These are phyloP conservation scores for Cytospora piceae DNA, from an alignment of 2,329 filamentous ascomycete genomes.

Conservation along the genomic window DNA sequence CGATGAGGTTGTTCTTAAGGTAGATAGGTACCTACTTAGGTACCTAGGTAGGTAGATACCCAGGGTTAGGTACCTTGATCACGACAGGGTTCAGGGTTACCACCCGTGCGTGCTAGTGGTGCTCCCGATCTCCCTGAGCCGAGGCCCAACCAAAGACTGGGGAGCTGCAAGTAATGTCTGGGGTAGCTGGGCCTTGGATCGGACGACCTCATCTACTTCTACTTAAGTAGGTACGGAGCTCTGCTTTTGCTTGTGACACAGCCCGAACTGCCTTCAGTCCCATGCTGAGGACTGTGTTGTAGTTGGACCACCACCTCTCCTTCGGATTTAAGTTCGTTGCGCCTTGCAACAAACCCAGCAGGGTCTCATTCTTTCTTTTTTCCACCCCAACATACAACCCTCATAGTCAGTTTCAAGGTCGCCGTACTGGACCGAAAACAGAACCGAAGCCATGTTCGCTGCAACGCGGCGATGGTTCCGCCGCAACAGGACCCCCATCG, in stretches of 20 bases:
- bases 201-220: constrained; percentile 20
- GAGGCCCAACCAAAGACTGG: constrained; percentile 21
- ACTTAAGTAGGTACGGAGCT: background rate
- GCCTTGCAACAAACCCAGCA: too few species aligned
- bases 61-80: background rate
- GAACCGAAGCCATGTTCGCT: constrained; percentile 54
- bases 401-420: background rate
- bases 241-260: constrained; percentile 21
- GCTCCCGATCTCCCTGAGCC: background rate
- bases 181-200: constrained; percentile 40
- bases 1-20: too few species aligned
- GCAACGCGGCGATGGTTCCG: constrained; percentile 88
- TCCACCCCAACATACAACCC: background rate
- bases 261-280: background rate
- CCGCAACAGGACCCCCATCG: constrained; percentile 88
- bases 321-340: too few species aligned
- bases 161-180: constrained; percentile 10
- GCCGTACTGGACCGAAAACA: constrained; percentile 1
- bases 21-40: too few species aligned
- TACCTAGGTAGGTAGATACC: too few species aligned
- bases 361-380: too few species aligned
- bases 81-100: background rate
- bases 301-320: background rate
- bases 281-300: background rate
- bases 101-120: background rate